These are phyloP conservation scores for Fusarium poae DNA, from an alignment of 2,329 filamentous ascomycete genomes.

Conservation along the genomic window DNA sequence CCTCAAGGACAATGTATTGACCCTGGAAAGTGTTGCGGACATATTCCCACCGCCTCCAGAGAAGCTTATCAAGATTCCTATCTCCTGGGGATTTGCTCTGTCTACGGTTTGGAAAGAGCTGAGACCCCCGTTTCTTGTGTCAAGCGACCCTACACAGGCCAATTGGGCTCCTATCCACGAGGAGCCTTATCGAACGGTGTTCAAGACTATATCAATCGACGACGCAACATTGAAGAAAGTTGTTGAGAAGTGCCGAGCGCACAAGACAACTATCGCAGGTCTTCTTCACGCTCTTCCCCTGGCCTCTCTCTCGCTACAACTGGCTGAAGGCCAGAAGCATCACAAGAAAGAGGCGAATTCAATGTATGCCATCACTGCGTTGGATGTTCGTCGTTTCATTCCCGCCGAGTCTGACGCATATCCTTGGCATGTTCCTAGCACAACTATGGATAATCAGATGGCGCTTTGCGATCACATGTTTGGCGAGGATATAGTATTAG, in stretches of 20 bases:
- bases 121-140: constrained; percentile 29
- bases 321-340: constrained; percentile 21
- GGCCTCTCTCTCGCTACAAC: constrained; percentile 40
- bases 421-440: constrained; percentile 37
- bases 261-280: constrained; percentile 50
- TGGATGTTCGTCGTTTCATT: constrained; percentile 39
- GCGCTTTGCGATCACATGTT: constrained; percentile 32
- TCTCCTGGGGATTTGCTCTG: constrained; percentile 36
- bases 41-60: constrained; percentile 47
- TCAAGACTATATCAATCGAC: constrained; percentile 39
- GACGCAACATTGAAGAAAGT: constrained; percentile 32
- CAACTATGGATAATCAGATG: constrained; percentile 39
- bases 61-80: constrained; percentile 36
- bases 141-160: constrained; percentile 22
- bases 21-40: constrained; percentile 20
- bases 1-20: constrained; percentile 8
- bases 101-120: constrained; percentile 39
- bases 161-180: constrained; percentile 47
- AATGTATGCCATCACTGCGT: constrained; percentile 37
- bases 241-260: constrained; percentile 43
- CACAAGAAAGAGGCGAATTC: constrained; percentile 25
- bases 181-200: constrained; percentile 37
- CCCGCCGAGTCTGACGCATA: constrained; percentile 20
- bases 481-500: constrained; percentile 18
- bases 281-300: constrained; percentile 47